Conservation (phyloP, 148 eudicot species). For the Pouteria glomerata region DNA sequence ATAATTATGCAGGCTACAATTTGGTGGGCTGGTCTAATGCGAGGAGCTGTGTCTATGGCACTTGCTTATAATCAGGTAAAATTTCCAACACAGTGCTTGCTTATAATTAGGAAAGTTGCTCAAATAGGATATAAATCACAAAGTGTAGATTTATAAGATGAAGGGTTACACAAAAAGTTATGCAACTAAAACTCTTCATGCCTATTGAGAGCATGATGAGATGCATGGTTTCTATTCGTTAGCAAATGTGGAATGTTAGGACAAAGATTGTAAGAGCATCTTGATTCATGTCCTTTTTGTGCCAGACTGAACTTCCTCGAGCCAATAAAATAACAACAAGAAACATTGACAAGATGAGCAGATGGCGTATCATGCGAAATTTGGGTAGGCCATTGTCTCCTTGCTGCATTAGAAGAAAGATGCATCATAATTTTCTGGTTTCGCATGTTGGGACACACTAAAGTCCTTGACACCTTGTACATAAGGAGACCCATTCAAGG, state of each 20-base stretch:
- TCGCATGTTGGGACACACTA: neutral
- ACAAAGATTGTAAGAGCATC: neutral
- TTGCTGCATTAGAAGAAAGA: neutral
- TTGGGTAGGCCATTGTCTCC: neutral
- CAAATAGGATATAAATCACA: neutral
- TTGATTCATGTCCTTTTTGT: neutral
- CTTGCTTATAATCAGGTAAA: conserved; percentile 15
- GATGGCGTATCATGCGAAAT: neutral
- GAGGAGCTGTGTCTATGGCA: conserved; percentile 13
- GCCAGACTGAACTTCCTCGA: neutral
- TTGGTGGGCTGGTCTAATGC: conserved; percentile 17
- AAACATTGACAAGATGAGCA: neutral
- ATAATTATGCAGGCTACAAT: neutral
- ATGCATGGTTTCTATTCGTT: neutral
- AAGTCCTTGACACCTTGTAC: neutral
- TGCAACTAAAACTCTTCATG: neutral
- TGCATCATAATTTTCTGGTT: neutral
- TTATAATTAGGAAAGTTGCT: neutral
- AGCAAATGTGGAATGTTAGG: neutral
- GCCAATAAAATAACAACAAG: neutral
- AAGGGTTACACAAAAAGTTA: neutral
- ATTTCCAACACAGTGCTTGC: neutral
- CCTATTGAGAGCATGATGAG: neutral
- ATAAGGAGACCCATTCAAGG: neutral
- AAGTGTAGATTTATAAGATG: neutral